Evolutionary conservation across 2,329 filamentous ascomycete species (phyloP), one percentile per base, ranked within the genome.

Genomic region (Paecilomyces fulvus): DNA sequence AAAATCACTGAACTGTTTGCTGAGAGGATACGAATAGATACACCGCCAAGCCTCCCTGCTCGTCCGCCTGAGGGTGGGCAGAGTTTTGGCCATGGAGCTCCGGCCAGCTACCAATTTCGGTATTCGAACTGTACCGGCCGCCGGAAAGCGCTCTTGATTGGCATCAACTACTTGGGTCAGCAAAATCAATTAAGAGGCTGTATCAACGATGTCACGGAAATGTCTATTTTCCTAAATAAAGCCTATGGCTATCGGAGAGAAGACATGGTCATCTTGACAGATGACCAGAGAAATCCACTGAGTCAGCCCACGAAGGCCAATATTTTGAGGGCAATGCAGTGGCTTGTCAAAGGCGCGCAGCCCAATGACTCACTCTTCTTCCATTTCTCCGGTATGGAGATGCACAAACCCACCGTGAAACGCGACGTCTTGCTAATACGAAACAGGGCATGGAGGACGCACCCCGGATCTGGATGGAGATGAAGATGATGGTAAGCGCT

Each of bases 161-260:
- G 92, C 48, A 96, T 96, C 78, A 96, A 96, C 76, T 96, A 97
- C 75, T 94, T 95, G 68, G 87, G 89, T 52, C 92, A 96, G 75
- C 83, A 89, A 53, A 92, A 92, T 49, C 88, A 95, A 76, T 79
- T 96, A 30, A 80, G 89, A 58, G 92, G 92, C 33, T 97, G 92
- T 68, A 96, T 96, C 79, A 96, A 97, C 72, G 92, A 97, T 71
- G 92, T 96, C 51, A 88, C 91, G 72, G 96, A 96, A 76, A 95
- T 97, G 90, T 95, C 90, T 17, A 82, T 81, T 51, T 97, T 95
- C 69, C 79, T 97, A 54, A 88, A 89, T 58, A 82, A 90, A 69
- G 84, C 88, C 64, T 96, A 92, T 70, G 88, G 88, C 8, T 97
- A 97, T 73, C 91, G 90, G 74, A 81, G 91, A 56, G 92, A 96